Percentiles rank a stretch among this genome's conserved stretches.
phyloP scores from a whole-genome alignment of 2,329 filamentous ascomycete genomes.

The Colletotrichum liriopes region DNA sequence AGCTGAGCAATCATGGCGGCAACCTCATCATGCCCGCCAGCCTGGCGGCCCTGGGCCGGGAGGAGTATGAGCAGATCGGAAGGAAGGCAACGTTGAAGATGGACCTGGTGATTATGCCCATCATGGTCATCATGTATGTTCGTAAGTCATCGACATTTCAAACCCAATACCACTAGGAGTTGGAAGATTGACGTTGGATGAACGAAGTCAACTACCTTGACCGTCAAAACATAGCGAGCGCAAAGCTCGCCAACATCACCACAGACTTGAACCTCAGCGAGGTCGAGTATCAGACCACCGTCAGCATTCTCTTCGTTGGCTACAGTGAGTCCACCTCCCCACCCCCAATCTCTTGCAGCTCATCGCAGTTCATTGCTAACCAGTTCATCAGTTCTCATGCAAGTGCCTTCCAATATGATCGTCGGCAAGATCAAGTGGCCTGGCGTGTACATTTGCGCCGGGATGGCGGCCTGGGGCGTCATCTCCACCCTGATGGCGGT shows the following conservation, averaged over 20 bases:
- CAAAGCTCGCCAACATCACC: slow-evolving; percentile 51
- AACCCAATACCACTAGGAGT: fast-evolving
- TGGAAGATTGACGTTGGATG: not conserved
- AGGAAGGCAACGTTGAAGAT: slow-evolving; percentile 44
- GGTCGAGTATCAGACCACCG: slow-evolving; percentile 57
- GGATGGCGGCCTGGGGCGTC: slow-evolving; percentile 46
- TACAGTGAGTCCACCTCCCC: slow-evolving; percentile 47
- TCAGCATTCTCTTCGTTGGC: slow-evolving; percentile 54
- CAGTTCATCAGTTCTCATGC: slow-evolving; percentile 48
- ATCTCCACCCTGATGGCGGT: slow-evolving; percentile 58
- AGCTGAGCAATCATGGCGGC: slow-evolving; percentile 11
- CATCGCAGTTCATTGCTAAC: not conserved
- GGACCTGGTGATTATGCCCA: slow-evolving; percentile 47
- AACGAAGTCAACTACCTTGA: slow-evolving; percentile 48
- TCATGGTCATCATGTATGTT: slow-evolving; percentile 48
- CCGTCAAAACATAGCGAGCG: slow-evolving; percentile 52
- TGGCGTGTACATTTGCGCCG: slow-evolving; percentile 45
- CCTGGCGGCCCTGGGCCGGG: slow-evolving; percentile 43
- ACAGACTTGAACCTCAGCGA: slow-evolving; percentile 51
- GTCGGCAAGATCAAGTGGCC: slow-evolving; percentile 44
- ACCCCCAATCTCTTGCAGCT: not conserved
- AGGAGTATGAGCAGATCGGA: slow-evolving; percentile 43
- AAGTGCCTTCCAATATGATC: slow-evolving; percentile 55
- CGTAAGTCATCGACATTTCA: slow-evolving; percentile 9
- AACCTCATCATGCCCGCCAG: slow-evolving; percentile 43